Evolutionary conservation across 257 asterid species (phyloP).

Genomic region (Schizonepeta tenuifolia): DNA sequence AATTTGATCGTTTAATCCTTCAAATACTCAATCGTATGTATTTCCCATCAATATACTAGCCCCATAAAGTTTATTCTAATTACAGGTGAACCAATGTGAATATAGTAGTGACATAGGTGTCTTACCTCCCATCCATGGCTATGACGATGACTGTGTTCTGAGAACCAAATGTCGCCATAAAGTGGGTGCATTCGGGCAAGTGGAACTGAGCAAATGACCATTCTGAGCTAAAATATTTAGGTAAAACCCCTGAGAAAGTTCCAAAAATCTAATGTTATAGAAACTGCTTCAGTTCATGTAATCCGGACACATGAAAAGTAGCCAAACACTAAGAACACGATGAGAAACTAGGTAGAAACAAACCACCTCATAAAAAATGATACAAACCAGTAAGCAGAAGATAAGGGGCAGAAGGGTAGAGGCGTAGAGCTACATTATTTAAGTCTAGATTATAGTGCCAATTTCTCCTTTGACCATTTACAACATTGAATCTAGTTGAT

Average conservation of each 20-base stretch:
- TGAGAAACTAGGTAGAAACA: conserved; percentile 2
- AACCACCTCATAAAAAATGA: neutral
- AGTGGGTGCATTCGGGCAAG: conserved; percentile 70
- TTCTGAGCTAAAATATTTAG: conserved; percentile 94
- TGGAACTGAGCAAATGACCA: conserved; percentile 98
- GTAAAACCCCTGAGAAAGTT: conserved; percentile 71
- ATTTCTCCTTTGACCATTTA: neutral
- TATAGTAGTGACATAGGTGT: conserved; percentile 3
- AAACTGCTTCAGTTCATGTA: neutral
- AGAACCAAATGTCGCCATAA: conserved; percentile 78
- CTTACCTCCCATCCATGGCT: conserved; percentile 91
- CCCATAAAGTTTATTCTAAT: neutral
- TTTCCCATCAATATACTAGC: neutral
- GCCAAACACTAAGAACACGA: neutral
- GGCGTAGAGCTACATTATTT: conserved; percentile 7
- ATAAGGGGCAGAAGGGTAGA: conserved; percentile 2
- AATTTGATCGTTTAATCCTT: neutral
- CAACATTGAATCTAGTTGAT: neutral
- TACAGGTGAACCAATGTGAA: neutral
- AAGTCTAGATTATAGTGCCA: conserved; percentile 13
- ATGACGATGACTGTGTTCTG: conserved; percentile 64
- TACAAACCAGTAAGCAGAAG: conserved; percentile 6
- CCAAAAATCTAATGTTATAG: neutral
- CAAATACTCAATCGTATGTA: neutral
- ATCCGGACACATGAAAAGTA: neutral